Evolutionary conservation across 140 eudicot genomes (phyloP), one percentile per base, ranked within the genome.

Genomic region (Erigeron philadelphicus): DNA sequence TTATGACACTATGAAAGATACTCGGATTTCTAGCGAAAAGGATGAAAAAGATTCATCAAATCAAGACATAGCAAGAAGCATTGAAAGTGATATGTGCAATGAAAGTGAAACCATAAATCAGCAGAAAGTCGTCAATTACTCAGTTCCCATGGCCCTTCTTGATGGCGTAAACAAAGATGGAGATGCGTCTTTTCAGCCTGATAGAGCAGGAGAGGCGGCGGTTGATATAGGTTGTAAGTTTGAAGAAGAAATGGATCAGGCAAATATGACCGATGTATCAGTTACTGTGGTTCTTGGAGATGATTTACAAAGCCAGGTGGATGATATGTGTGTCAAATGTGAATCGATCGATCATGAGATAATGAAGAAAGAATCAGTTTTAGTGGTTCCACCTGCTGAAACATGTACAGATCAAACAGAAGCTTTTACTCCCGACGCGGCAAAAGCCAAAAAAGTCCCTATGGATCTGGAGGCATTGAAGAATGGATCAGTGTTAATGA

Each of bases 171-270:
- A 55, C 41, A 67, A 35, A 50, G 72, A 74, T 72, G 83, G 68
- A 38, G 78, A 40, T 0, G 67, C 3, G 25, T 42, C 49, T 61
- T n/a, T 61, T 61, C 9, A 38, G 49, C 12, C 25, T n/a, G 49
- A 81, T 61, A 81, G 68, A 52, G 89, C 66, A 57, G 66, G 25
- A 56, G 40, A 3, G 45, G 31, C 19, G 10, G 56, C 42, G 16
- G 56, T 13, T 46, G 21, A 1, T 9, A 5, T 42, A n/a, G 66
- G 53, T n/a, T 70, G 41, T 64, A 40, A 64, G 12, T 50, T 21
- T 68, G 75, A 70, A 54, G 75, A 70, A 54, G 67, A 70, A 64
- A 54, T 70, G 60, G 45, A 62, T 70, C 71, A 43, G 41, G 70
- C 4, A 12, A 43, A 44, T 35, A 67, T 47, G 74, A n/a, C n/a